Percentiles rank a stretch among this genome's conserved stretches.
phyloP scores from a whole-genome alignment of 208 protist genomes.

The Tritrichomonas foetus region DNA sequence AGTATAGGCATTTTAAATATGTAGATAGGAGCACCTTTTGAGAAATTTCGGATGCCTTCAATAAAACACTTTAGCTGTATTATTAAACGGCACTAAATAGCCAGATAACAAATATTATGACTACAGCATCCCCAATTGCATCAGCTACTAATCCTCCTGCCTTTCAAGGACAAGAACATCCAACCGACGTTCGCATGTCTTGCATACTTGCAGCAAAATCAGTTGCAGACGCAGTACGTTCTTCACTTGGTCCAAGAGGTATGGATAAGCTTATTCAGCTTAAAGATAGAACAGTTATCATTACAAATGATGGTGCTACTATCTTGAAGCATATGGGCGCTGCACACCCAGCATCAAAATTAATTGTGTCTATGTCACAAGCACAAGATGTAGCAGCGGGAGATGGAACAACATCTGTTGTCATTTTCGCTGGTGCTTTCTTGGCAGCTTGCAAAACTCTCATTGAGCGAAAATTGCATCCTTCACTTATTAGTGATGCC shows the following conservation, averaged over 20 bases:
- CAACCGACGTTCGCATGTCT: constrained; percentile 46
- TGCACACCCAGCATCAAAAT: constrained; percentile 93
- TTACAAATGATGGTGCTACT: constrained; percentile 99
- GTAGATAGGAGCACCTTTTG: too few species aligned
- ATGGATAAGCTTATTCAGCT: constrained; percentile 92
- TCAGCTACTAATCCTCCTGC: neutral
- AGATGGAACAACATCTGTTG: constrained; percentile 97
- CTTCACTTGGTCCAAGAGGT: constrained; percentile 92
- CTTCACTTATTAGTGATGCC: constrained; percentile 81
- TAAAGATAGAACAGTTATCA: constrained; percentile 81
- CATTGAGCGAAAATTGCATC: constrained; percentile 85
- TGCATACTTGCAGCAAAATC: constrained; percentile 56
- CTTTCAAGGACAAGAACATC: constrained; percentile 46
- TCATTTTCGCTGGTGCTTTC: constrained; percentile 89
- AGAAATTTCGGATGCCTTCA: too few species aligned
- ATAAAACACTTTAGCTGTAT: too few species aligned
- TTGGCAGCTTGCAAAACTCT: constrained; percentile 77
- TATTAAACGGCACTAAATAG: too few species aligned
- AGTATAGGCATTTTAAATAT: too few species aligned
- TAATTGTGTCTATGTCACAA: constrained; percentile 96
- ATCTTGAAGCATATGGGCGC: constrained; percentile 92
- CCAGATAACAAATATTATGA: too few species aligned
- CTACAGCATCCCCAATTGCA: neutral
- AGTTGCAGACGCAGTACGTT: constrained; percentile 92
- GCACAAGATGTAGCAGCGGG: constrained; percentile 97